A percentile compares a stretch with the other conserved stretches of the same genome.
Conservation (phyloP, 2,329 filamentous ascomycete genomes). For the Blastomyces gilchristii region DNA sequence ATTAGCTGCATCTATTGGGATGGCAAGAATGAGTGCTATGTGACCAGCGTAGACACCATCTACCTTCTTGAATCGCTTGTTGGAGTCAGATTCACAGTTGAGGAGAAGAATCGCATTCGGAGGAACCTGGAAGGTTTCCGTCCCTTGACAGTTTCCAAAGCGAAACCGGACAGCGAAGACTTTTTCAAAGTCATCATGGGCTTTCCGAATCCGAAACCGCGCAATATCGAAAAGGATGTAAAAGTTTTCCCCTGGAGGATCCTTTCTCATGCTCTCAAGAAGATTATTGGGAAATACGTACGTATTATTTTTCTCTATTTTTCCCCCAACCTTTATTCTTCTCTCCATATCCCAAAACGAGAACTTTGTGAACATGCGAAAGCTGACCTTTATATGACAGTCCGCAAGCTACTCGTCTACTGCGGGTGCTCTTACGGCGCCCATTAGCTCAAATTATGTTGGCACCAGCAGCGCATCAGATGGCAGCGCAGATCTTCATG, state of each 20-base stretch:
- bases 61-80: slow-evolving; percentile 87
- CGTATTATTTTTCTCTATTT: slow-evolving; percentile 26
- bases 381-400: slow-evolving; percentile 30
- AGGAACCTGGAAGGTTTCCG: slow-evolving; percentile 92
- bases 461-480: slow-evolving; percentile 39
- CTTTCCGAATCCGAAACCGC: slow-evolving; percentile 86
- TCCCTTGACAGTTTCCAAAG: slow-evolving; percentile 86
- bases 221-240: slow-evolving; percentile 98
- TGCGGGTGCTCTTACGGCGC: slow-evolving; percentile 37
- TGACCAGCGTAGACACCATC: slow-evolving; percentile 96
- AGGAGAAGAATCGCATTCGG: slow-evolving; percentile 96
- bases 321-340: slow-evolving; percentile 1
- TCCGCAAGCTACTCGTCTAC: slow-evolving; percentile 61
- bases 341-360: slow-evolving; percentile 18
- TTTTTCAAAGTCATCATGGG: slow-evolving; percentile 99
- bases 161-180: slow-evolving; percentile 81
- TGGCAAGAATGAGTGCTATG: slow-evolving; percentile 80
- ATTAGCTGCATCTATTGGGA: slow-evolving; percentile 98
- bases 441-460: slow-evolving; percentile 30
- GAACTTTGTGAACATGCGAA: slow-evolving; percentile 19
- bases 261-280: slow-evolving; percentile 75
- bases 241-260: slow-evolving; percentile 98
- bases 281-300: slow-evolving; percentile 96
- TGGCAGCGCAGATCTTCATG: slow-evolving; percentile 39
- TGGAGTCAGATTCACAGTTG: slow-evolving; percentile 76